Evolutionary conservation across 2,329 filamentous ascomycete species (phyloP).

Genomic region (Sporothrix variecibatus): DNA sequence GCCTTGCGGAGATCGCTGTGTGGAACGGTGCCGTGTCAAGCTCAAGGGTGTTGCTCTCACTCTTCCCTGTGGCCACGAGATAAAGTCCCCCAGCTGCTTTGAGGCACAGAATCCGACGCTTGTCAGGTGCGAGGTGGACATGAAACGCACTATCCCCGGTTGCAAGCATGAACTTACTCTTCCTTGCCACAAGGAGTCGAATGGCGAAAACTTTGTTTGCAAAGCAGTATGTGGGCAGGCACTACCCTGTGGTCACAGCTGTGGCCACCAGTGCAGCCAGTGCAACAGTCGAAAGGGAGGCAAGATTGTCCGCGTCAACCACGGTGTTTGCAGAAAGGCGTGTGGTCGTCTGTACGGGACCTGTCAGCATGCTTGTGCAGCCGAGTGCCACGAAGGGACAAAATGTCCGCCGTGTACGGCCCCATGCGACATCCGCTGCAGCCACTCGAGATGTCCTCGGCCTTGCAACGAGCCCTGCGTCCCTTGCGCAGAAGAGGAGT

Average conservation of each 20-base stretch:
- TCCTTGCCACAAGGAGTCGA: slow-evolving; percentile 53
- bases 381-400: slow-evolving; percentile 53
- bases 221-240: slow-evolving; percentile 45
- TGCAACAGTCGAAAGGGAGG: slow-evolving; percentile 48
- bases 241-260: slow-evolving; percentile 61
- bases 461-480: slow-evolving; percentile 61
- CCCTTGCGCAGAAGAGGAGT: slow-evolving; percentile 59
- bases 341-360: slow-evolving; percentile 55
- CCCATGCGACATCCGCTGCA: slow-evolving; percentile 58
- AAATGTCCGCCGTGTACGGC: slow-evolving; percentile 50
- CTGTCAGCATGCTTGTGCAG: slow-evolving; percentile 58
- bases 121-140: slow-evolving; percentile 51
- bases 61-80: slow-evolving; percentile 50
- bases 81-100: slow-evolving; percentile 41
- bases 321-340: slow-evolving; percentile 49
- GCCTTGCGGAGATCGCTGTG: slow-evolving; percentile 48
- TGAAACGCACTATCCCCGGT: slow-evolving; percentile 51
- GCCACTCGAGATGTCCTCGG: slow-evolving; percentile 47
- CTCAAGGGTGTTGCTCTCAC: slow-evolving; percentile 39
- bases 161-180: slow-evolving; percentile 58
- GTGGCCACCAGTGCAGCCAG: slow-evolving; percentile 48
- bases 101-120: slow-evolving; percentile 45
- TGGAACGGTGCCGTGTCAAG: slow-evolving; percentile 39
- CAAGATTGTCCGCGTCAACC: slow-evolving; percentile 38
- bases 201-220: slow-evolving; percentile 48